A percentile compares a stretch with the other conserved stretches of the same genome.
phyloP scores from a whole-genome alignment of 768 basidiomycete species.

The Termitomyces sp. region DNA sequence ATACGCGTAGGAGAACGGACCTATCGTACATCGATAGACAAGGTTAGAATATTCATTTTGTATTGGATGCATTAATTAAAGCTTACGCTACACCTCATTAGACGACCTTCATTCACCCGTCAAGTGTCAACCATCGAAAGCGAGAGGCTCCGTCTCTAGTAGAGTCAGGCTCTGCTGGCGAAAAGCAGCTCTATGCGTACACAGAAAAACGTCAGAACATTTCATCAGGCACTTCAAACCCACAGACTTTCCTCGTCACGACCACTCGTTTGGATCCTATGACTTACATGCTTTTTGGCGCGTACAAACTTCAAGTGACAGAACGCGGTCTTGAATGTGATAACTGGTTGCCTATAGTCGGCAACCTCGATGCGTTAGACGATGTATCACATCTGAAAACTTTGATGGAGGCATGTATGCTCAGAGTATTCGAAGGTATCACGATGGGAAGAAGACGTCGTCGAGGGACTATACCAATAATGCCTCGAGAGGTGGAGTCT shows the following conservation, averaged over 20 bases:
- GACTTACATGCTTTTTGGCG: conserved; percentile 90
- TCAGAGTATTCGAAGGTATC: conserved; percentile 89
- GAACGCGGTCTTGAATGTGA: conserved; percentile 82
- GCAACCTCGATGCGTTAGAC: conserved; percentile 70
- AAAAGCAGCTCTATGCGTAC: conserved; percentile 80
- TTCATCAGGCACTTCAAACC: conserved; percentile 37
- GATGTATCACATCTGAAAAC: conserved; percentile 79
- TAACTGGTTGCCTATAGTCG: conserved; percentile 84
- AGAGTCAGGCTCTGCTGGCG: conserved; percentile 28
- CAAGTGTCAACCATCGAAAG: conserved; percentile 80
- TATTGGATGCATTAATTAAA: not conserved
- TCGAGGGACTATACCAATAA: conserved; percentile 27
- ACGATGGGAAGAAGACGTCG: conserved; percentile 39
- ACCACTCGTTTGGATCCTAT: conserved; percentile 87
- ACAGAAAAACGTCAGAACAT: conserved; percentile 82
- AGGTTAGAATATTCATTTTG: conserved; percentile 44
- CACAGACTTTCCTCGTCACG: conserved; percentile 70
- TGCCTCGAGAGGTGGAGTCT: conserved; percentile 51
- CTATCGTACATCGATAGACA: conserved; percentile 77
- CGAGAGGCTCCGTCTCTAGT: conserved; percentile 33
- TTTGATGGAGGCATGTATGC: conserved; percentile 78
- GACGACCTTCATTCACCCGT: conserved; percentile 78
- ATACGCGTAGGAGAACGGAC: conserved; percentile 66
- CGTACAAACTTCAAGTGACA: conserved; percentile 68
- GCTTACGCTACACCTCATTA: conserved; percentile 26